These are phyloP conservation scores for Trichoderma sp. DNA, from an alignment of 2,329 filamentous ascomycete genomes.

Conservation along the genomic window DNA sequence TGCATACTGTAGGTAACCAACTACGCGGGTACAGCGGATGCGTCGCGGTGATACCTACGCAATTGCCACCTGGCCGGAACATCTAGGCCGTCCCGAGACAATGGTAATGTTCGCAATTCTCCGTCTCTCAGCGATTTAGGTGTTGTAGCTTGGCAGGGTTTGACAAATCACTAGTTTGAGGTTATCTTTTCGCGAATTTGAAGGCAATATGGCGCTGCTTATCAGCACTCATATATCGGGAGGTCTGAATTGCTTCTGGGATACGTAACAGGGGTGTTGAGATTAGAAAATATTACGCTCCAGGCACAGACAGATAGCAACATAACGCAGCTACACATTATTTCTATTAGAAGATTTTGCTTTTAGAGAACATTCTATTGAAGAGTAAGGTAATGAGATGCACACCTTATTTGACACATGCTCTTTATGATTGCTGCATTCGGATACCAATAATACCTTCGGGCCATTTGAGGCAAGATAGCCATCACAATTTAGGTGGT, in stretches of 20 bases:
- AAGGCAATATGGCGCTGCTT: no score
- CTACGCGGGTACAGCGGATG: background rate
- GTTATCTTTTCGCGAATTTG: background rate
- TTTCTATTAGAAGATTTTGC: background rate
- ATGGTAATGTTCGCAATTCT: background rate
- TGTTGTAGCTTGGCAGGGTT: background rate
- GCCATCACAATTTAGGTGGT: no score
- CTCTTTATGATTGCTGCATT: background rate
- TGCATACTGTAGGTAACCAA: background rate
- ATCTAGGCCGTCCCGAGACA: background rate
- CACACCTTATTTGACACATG: background rate
- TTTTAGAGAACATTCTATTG: rapidly evolving
- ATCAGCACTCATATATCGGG: constrained; percentile 30
- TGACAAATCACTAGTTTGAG: background rate
- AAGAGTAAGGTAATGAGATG: background rate
- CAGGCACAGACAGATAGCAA: constrained; percentile 33
- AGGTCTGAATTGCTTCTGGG: constrained; percentile 45
- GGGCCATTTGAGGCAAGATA: no score
- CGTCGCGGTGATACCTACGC: background rate
- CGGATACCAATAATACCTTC: no score
- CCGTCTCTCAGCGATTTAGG: background rate
- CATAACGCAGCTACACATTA: background rate
- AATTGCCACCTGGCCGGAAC: background rate
- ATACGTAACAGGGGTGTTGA: constrained; percentile 36
- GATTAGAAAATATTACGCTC: constrained; percentile 39